A percentile compares a stretch with the other conserved stretches of the same genome.
phyloP scores from a whole-genome alignment of 495 filamentous ascomycete genomes.

The Tetracladium setigerum region DNA sequence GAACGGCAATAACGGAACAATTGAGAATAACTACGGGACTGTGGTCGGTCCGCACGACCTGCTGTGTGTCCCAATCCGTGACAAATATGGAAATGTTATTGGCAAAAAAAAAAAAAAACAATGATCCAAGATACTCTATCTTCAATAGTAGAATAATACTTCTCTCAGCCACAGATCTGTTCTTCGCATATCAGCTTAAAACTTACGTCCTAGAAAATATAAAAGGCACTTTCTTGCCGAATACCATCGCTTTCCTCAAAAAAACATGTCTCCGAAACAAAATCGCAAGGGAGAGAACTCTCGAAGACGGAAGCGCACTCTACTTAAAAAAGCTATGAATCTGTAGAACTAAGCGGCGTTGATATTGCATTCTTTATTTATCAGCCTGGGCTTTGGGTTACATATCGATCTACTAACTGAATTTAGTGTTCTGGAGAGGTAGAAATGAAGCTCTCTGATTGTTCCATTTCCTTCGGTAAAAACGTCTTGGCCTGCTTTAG shows the following conservation, averaged over 20 bases:
- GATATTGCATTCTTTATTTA: conserved; percentile 3
- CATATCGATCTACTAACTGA: background rate
- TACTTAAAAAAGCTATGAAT: conserved; percentile 1
- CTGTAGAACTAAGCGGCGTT: background rate
- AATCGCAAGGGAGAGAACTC: conserved; percentile 1
- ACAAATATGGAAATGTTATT: too few relatives aligned
- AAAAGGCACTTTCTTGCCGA: background rate
- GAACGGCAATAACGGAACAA: too few relatives aligned
- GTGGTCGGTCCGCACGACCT: too few relatives aligned
- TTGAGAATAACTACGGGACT: too few relatives aligned
- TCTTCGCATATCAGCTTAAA: background rate
- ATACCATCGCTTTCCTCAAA: background rate
- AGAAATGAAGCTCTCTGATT: too few relatives aligned
- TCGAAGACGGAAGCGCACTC: background rate
- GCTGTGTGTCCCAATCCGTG: too few relatives aligned
- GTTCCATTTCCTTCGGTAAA: too few relatives aligned
- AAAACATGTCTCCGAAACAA: background rate
- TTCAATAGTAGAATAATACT: background rate
- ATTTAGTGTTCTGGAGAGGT: too few relatives aligned
- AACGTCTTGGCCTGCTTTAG: too few relatives aligned
- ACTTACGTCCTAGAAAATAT: background rate
- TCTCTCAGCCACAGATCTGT: background rate
- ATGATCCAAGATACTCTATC: too few relatives aligned
- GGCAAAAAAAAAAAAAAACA: too few relatives aligned
- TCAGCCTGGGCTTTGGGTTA: background rate